Evolutionary conservation across 805 yeast genomes (phyloP).

Genomic region (Torulaspora delbrueckii): DNA sequence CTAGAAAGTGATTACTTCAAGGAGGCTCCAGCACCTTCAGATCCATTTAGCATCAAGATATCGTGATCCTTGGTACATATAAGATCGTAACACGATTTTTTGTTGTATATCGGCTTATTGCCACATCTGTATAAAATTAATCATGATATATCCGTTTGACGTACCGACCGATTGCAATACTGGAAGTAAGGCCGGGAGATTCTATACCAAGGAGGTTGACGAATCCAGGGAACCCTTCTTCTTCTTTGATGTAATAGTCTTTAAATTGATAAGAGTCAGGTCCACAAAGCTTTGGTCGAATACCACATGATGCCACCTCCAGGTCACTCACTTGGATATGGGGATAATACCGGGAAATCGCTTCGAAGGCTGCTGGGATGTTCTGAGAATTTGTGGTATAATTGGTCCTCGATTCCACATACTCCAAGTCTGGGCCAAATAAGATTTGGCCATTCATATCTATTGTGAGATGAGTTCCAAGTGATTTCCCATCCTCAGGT

Average conservation of each 20-base stretch:
- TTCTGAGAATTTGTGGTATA: conserved; percentile 47
- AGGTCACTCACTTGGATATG: conserved; percentile 47
- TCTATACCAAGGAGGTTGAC: conserved; percentile 79
- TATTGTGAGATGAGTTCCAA: conserved; percentile 84
- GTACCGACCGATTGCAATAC: conserved; percentile 77
- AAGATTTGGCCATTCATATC: conserved; percentile 73
- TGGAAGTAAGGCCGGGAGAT: conserved; percentile 82
- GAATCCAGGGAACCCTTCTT: conserved; percentile 70
- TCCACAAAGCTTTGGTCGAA: conserved; percentile 68
- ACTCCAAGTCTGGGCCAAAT: conserved; percentile 88
- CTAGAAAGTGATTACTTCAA: conserved; percentile 61
- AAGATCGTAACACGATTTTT: background rate
- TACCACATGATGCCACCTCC: conserved; percentile 70
- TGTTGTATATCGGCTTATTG: background rate
- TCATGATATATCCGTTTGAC: conserved; percentile 40
- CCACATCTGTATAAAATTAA: background rate
- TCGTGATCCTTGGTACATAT: background rate
- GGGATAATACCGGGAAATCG: conserved; percentile 62
- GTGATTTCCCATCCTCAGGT: conserved; percentile 60
- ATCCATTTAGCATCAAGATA: conserved; percentile 39
- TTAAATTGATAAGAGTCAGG: conserved; percentile 46
- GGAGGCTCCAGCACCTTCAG: conserved; percentile 72
- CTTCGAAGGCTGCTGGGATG: conserved; percentile 50
- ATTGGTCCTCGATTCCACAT: conserved; percentile 52
- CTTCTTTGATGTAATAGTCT: conserved; percentile 71